Percentiles rank a stretch among this genome's conserved stretches.
phyloP scores from a whole-genome alignment of 2,329 filamentous ascomycete genomes.

The Ophidiomyces ophidiicola region DNA sequence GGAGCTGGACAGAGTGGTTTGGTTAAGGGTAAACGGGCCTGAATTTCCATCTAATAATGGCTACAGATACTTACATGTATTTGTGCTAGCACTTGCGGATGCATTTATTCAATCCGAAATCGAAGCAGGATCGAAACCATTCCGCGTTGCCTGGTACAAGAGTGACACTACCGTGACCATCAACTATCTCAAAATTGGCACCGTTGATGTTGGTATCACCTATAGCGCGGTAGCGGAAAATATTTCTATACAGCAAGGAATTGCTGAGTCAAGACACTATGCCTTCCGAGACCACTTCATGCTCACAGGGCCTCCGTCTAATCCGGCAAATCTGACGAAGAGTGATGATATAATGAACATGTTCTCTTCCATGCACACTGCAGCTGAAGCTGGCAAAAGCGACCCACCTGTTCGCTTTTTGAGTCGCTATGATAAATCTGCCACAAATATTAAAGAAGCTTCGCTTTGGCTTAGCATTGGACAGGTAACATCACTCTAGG shows the following conservation, averaged over 20 bases:
- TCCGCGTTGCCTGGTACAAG: constrained; percentile 37
- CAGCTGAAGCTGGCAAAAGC: constrained; percentile 25
- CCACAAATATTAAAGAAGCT: constrained; percentile 40
- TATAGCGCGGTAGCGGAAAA: constrained; percentile 35
- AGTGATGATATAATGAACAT: constrained; percentile 23
- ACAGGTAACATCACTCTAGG: constrained; percentile 21
- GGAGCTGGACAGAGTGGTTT: constrained; percentile 27
- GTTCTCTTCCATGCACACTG: constrained; percentile 27
- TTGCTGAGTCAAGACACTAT: constrained; percentile 30
- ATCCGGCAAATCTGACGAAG: constrained; percentile 27
- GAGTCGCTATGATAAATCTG: constrained; percentile 39
- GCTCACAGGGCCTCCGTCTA: constrained; percentile 30
- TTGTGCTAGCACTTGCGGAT: constrained; percentile 25
- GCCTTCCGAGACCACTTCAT: constrained; percentile 39
- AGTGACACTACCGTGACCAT: constrained; percentile 38
- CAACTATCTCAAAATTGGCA: constrained; percentile 31
- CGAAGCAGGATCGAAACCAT: constrained; percentile 21
- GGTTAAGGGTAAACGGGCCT: constrained; percentile 16
- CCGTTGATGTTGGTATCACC: constrained; percentile 37
- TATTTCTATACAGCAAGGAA: constrained; percentile 33
- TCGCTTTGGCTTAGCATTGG: constrained; percentile 37
- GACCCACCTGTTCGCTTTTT: constrained; percentile 32
- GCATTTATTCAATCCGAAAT: constrained; percentile 28
- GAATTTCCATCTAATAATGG: neutral
- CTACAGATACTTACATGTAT: neutral